Percentiles rank a stretch among this genome's conserved stretches.
Evolutionary conservation across 2,329 filamentous ascomycete genomes (phyloP).

Genomic region (Beauveria australis): DNA sequence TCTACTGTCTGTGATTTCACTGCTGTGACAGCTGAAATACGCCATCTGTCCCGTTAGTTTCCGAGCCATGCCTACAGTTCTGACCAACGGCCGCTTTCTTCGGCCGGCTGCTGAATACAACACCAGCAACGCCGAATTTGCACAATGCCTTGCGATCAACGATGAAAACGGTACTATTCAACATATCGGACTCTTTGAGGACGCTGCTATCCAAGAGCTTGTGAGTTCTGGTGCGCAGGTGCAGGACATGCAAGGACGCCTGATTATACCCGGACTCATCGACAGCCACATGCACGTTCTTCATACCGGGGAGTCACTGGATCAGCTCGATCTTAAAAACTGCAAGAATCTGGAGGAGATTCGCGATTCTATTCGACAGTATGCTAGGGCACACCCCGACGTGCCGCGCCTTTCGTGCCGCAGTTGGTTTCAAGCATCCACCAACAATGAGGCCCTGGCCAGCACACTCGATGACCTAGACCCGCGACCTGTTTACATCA

Average conservation of each 20-base stretch:
- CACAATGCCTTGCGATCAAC: not conserved
- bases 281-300: slow-evolving; percentile 38
- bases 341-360: slow-evolving; percentile 30
- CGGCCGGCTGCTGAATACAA: not conserved
- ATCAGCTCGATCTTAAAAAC: slow-evolving; percentile 28
- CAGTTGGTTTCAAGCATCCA: slow-evolving; percentile 38
- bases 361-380: slow-evolving; percentile 24
- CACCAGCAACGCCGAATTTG: not conserved
- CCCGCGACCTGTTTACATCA: slow-evolving; percentile 35
- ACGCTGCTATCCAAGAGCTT: slow-evolving; percentile 1
- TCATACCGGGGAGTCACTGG: slow-evolving; percentile 30
- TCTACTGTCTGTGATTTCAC: not conserved
- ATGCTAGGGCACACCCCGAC: slow-evolving; percentile 26
- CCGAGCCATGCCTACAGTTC: not conserved
- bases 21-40: not conserved
- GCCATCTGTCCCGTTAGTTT: not conserved
- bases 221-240: not conserved
- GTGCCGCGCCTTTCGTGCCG: slow-evolving; percentile 30
- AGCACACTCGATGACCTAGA: slow-evolving; percentile 36
- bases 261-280: slow-evolving; percentile 31
- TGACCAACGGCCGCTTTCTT: slow-evolving; percentile 3
- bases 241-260: slow-evolving; percentile 9
- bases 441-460: slow-evolving; percentile 28
- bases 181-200: not conserved
- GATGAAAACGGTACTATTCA: not conserved